These are phyloP conservation scores for Alternaria gansuensis DNA, from an alignment of 2,329 filamentous ascomycete species.

Conservation along the genomic window DNA sequence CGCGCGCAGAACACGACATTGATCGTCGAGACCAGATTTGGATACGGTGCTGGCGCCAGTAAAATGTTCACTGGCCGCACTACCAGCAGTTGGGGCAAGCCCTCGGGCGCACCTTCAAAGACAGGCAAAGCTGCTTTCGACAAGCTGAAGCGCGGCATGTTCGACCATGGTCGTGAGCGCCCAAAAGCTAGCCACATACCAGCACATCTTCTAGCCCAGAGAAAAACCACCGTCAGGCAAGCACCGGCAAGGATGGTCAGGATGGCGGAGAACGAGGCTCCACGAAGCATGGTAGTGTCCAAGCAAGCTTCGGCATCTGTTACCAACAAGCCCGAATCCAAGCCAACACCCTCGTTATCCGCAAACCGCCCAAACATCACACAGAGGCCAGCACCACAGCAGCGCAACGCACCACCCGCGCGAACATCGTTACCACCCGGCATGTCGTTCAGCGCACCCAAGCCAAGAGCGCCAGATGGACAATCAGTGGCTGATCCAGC, in stretches of 20 bases:
- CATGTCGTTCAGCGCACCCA: constrained; percentile 45
- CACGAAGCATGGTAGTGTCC: constrained; percentile 38
- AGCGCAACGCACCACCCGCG: constrained; percentile 22
- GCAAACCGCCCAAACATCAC: constrained; percentile 34
- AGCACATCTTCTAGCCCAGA: constrained; percentile 39
- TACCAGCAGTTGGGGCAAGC: constrained; percentile 32
- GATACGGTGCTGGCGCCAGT: constrained; percentile 33
- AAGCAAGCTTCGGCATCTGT: constrained; percentile 40
- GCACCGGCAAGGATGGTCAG: constrained; percentile 47
- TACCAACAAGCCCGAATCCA: constrained; percentile 17
- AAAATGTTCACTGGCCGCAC: constrained; percentile 31
- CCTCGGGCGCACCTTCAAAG: constrained; percentile 42
- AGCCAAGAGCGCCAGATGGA: constrained; percentile 24
- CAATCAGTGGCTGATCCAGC: constrained; percentile 20
- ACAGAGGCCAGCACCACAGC: constrained; percentile 31
- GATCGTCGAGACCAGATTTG: constrained; percentile 42
- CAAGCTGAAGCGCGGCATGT: constrained; percentile 47
- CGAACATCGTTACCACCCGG: constrained; percentile 42
- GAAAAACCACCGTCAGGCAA: constrained; percentile 33
- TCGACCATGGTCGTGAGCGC: constrained; percentile 45
- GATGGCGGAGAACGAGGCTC: constrained; percentile 41
- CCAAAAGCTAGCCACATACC: constrained; percentile 44
- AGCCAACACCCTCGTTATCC: constrained; percentile 16
- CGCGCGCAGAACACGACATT: constrained; percentile 44
- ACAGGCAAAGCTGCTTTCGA: constrained; percentile 50